A percentile compares a stretch with the other conserved stretches of the same genome.
Evolutionary conservation across 768 basidiomycete species (phyloP).

Genomic region (Symmetrospora coprosmae): DNA sequence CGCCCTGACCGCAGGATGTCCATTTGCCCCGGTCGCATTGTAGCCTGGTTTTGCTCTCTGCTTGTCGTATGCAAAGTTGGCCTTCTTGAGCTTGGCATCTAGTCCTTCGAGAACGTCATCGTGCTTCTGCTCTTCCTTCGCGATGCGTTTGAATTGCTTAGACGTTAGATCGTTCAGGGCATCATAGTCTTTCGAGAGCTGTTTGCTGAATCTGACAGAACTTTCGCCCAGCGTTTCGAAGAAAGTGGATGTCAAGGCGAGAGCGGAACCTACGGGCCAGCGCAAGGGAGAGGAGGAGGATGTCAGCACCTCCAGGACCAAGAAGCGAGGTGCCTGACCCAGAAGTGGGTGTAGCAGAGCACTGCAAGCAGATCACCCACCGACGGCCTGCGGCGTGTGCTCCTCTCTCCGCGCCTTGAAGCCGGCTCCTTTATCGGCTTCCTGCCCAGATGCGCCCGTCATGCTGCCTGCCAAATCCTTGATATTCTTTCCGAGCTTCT

Average conservation of each 20-base stretch:
- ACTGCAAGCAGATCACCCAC: no score
- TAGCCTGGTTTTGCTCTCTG: background rate
- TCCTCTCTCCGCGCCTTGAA: no score
- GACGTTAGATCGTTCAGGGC: slow-evolving; percentile 16
- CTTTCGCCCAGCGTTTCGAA: slow-evolving; percentile 21
- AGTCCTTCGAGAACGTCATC: slow-evolving; percentile 25
- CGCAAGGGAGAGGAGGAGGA: no score
- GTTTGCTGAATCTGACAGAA: slow-evolving; percentile 14
- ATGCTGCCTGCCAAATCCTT: slow-evolving; percentile 22
- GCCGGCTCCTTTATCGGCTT: no score
- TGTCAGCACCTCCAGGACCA: no score
- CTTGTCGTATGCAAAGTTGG: slow-evolving; percentile 25
- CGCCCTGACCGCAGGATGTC: background rate
- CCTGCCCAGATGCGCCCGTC: no score
- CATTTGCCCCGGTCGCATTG: background rate
- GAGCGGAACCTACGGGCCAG: no score
- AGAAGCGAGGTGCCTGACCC: no score
- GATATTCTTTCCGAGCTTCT: slow-evolving; percentile 11
- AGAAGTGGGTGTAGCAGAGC: no score
- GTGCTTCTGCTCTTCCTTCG: slow-evolving; percentile 26
- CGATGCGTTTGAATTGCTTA: slow-evolving; percentile 25
- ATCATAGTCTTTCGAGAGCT: slow-evolving; percentile 28
- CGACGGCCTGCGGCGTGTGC: no score
- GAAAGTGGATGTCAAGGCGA: slow-evolving; percentile 4
- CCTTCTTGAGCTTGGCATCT: slow-evolving; percentile 25